A percentile compares a stretch with the other conserved stretches of the same genome.
Evolutionary conservation across 768 basidiomycete genomes (phyloP).

Genomic region (Chlorophyllum brunneum): DNA sequence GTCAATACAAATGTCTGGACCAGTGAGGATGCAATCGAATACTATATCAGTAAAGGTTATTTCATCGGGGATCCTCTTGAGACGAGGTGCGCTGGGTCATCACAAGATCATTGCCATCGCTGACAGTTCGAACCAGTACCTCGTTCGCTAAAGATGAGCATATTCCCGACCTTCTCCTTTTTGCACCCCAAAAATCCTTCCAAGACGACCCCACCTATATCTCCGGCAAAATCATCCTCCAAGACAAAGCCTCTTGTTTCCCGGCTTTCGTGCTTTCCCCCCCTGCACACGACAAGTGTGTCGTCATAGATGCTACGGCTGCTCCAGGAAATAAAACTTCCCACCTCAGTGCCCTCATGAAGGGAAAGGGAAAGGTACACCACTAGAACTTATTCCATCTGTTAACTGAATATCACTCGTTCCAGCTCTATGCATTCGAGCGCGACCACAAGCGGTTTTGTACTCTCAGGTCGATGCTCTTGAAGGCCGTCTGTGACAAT

Average conservation of each 20-base stretch:
- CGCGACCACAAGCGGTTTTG: constrained; percentile 76
- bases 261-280: constrained; percentile 86
- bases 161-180: constrained; percentile 76
- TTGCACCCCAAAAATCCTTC: constrained; percentile 63
- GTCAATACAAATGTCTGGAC: constrained; percentile 75
- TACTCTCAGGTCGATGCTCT: constrained; percentile 82
- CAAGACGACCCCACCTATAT: constrained; percentile 70
- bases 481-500: constrained; percentile 81
- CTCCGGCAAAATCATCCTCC: constrained; percentile 82
- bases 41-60: constrained; percentile 56
- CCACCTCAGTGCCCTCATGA: constrained; percentile 86
- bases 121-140: constrained; percentile 34
- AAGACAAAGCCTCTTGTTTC: constrained; percentile 98
- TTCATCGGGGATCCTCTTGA: constrained; percentile 45
- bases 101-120: constrained; percentile 7
- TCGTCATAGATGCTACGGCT: constrained; percentile 90
- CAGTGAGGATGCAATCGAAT: constrained; percentile 55
- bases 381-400: no score
- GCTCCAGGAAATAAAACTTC: constrained; percentile 99
- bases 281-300: constrained; percentile 43
- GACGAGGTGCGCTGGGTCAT: constrained; percentile 38
- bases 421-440: constrained; percentile 89
- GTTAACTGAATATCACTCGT: no score
- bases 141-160: constrained; percentile 75
- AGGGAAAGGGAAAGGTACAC: constrained; percentile 72